Conservation (phyloP, 768 basidiomycete species). For the Macrolepiota dolichaula region DNA sequence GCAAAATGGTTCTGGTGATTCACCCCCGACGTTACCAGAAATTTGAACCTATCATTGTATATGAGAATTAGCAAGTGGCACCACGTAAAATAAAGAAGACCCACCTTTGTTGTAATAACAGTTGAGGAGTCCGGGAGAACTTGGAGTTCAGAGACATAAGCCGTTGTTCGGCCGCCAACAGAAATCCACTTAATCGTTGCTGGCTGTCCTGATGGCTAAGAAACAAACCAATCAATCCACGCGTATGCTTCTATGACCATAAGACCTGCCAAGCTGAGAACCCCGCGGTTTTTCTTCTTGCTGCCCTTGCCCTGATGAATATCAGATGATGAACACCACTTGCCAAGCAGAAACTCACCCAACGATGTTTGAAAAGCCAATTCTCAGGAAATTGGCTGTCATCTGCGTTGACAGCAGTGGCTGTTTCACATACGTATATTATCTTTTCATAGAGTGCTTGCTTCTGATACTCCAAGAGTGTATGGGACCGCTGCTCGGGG, state of each 20-base stretch:
- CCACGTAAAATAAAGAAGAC: not conserved
- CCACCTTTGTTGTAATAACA: not conserved
- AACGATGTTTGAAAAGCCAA: constrained; percentile 69
- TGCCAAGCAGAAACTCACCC: constrained; percentile 37
- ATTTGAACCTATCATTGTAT: not conserved
- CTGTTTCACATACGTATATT: constrained; percentile 50
- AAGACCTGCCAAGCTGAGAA: constrained; percentile 42
- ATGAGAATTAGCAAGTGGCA: not conserved
- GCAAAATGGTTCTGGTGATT: not conserved
- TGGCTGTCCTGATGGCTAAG: constrained; percentile 61
- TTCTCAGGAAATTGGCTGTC: constrained; percentile 59
- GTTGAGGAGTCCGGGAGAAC: constrained; percentile 17
- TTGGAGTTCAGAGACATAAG: constrained; percentile 66
- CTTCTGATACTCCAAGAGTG: constrained; percentile 47
- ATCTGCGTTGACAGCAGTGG: constrained; percentile 72
- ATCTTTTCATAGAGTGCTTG: constrained; percentile 49
- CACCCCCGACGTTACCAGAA: not conserved
- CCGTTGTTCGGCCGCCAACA: constrained; percentile 76
- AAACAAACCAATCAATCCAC: constrained; percentile 3
- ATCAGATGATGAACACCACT: constrained; percentile 14
- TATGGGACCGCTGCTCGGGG: constrained; percentile 64
- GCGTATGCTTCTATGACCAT: not conserved
- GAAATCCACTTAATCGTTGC: constrained; percentile 74
- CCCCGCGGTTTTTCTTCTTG: constrained; percentile 34
- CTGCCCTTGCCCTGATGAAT: constrained; percentile 55